Evolutionary conservation across 228 moss, liverwort and hornwort species (phyloP).

Genomic region (Sphagnum magellanicum): DNA sequence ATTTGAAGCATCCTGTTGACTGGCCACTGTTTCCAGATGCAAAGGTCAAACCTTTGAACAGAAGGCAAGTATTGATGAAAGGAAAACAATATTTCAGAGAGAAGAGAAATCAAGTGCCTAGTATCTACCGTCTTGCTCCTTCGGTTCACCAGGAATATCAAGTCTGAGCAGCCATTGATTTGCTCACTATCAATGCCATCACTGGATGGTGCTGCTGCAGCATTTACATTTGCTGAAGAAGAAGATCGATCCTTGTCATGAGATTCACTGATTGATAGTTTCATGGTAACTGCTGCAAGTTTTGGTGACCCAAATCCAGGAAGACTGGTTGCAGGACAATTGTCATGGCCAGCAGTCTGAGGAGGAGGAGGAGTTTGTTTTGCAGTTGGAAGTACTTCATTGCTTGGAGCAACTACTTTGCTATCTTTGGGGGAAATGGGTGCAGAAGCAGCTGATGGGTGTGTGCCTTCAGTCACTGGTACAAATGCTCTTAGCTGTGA

Average conservation of each 20-base stretch:
- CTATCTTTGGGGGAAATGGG: conserved; percentile 18
- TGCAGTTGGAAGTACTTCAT: conserved; percentile 11
- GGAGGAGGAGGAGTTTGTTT: conserved; percentile 9
- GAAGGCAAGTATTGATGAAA: too few relatives aligned
- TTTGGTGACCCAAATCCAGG: conserved; percentile 24
- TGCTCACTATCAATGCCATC: conserved; percentile 50
- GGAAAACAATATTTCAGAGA: too few relatives aligned
- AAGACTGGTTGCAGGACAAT: background rate
- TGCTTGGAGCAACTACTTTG: conserved; percentile 10
- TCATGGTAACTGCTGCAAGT: conserved; percentile 18
- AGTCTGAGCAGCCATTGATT: conserved; percentile 47
- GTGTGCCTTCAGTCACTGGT: conserved; percentile 17
- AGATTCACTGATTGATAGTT: conserved; percentile 31
- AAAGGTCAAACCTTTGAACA: too few relatives aligned
- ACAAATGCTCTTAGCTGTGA: conserved; percentile 71
- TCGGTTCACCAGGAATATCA: conserved; percentile 73
- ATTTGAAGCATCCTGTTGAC: too few relatives aligned
- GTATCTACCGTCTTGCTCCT: conserved; percentile 77
- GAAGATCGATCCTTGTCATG: conserved; percentile 60
- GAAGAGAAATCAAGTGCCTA: conserved; percentile 1
- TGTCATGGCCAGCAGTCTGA: background rate
- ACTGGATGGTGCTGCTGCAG: conserved; percentile 28
- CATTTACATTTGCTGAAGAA: conserved; percentile 58
- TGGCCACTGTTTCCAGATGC: too few relatives aligned
- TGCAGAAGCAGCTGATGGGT: conserved; percentile 11